Percentiles rank a stretch among this genome's conserved stretches.
phyloP scores from a whole-genome alignment of 345 rosid genomes.

The Angophora floribunda region DNA sequence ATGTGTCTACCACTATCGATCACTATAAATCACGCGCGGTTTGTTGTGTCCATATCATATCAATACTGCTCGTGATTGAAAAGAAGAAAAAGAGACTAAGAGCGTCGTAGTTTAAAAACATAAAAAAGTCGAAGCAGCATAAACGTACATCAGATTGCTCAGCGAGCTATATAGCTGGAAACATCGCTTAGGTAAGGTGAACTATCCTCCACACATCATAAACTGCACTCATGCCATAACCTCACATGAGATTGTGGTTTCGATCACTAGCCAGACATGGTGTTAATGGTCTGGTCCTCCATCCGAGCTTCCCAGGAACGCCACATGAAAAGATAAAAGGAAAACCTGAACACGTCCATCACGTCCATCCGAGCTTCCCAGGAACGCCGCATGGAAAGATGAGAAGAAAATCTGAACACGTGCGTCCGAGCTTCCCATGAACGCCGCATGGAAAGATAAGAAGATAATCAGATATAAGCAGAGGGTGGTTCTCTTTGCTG shows the following conservation, averaged over 20 bases:
- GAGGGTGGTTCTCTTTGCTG: not conserved
- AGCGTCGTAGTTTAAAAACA: not conserved
- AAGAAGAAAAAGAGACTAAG: not conserved
- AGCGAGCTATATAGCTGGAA: not conserved
- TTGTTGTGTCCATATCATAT: not conserved
- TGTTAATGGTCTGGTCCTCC: not conserved
- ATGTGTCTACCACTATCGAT: not conserved
- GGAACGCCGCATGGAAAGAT: not conserved
- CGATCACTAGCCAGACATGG: not conserved
- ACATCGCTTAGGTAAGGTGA: not conserved
- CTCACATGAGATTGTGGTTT: not conserved
- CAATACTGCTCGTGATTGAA: not conserved
- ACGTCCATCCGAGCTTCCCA: not conserved
- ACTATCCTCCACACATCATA: not conserved
- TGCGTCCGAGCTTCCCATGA: not conserved
- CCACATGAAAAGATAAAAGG: not conserved
- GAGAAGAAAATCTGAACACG: not conserved
- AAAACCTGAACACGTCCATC: not conserved
- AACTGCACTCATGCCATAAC: not conserved
- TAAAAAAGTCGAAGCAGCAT: not conserved
- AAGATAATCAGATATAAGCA: not conserved
- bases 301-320: not conserved
- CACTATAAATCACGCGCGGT: not conserved
- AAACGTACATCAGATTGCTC: not conserved
- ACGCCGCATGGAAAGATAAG: not conserved